Base-by-base conservation (phyloP, 2,329 filamentous ascomycete species). In the Trichothecium sympodiale region DNA sequence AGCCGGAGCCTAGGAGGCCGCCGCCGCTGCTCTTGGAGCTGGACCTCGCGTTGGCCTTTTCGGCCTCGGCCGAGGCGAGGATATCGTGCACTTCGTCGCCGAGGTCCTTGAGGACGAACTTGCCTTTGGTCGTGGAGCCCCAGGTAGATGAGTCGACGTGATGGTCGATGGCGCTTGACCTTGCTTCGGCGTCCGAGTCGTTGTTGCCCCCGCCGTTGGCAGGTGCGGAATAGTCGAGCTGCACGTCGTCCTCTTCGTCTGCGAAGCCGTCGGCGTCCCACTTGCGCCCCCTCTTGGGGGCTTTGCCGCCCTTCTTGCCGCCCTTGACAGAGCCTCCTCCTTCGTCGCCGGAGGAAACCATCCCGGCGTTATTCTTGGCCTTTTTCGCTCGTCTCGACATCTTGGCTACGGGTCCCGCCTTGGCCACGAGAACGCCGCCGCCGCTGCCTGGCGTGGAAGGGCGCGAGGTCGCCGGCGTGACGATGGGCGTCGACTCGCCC, bases 41-140 rank as follows among this genome's bases (percentile, higher is more conserved):
- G n/a, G 60, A 45, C 20, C 20, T 25, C 2, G 59, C 54, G 2
- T 64, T 57, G 4, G 60, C 55, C 42, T 71, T 74, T 46, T 77
- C 77, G 8, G 74, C 74, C 47, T 86, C 78, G n/a, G 85, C 85
- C 16, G 80, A 76, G 25, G 85, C 77, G 31, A 98, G 68, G 38
- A 98, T 95, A 26, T 78, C 81, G 49, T 94, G 80, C 13, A 98
- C 86, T 59, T 98, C 87, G 46, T 94, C 86, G 41, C 88, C 89
- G 6, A 98, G 63, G 50, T 98, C 91, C 52, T 84, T 94, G 43
- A 98, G 65, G 33, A 96, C 80, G 50, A 96, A 98, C 53, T 95
- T 84, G 35, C 91, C 91, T 61, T 89, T 88, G 35, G 73, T 74
- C 12, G 83, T 94, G 26, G 74, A 83, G 26, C 91, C 91, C 86